Base-by-base conservation (phyloP, 257 asterid species). In the Penstemon eatonii region DNA sequence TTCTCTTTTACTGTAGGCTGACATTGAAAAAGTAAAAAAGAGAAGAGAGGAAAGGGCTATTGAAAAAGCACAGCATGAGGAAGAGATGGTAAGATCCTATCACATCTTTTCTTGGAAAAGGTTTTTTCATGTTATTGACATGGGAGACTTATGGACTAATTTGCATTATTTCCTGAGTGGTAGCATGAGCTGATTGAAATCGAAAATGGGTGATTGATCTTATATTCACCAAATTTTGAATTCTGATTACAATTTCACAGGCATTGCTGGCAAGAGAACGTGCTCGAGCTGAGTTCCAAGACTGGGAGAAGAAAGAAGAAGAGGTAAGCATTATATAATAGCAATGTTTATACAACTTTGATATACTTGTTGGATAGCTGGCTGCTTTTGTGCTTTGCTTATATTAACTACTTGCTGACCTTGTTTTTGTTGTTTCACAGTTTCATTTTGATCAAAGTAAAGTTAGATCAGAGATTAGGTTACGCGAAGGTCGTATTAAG, bases 301-400 rank as follows among this genome's bases (percentile, higher is more conserved):
- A 93, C 74, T 93, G 97, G 99, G 99, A 93, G 84, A 93, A 93
- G 91, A 93, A 90, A 75, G 99, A 93, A 77, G 99, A 93, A 68
- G 99, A 93, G 88, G 96, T 86, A 72, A 67, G 10, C 37, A 50
- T 61, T 59, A 47, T 45, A 39, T 50, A 19, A n/a, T 65, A 7
- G 56, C 60, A 58, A 66, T 69, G 43, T 47, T 46, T 6, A 52
- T 60, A 10, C 37, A 65, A 3, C 37, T 52, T 67, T 52, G 54
- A 47, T 47, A 49, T 42, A 50, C 45, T 62, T 66, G 45, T 73
- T 65, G 45, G 55, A 43, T 50, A n/a, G 7, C 19, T 7, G 4
- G 5, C 25, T 58, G 38, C 45, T 56, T 50, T 38, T 52, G 25
- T 11, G 33, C 4, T 63, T 62, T 71, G 52, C 37, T 60, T 59